A percentile compares a stretch with the other conserved stretches of the same genome.
Conservation (phyloP, 768 basidiomycete species). For the Leccinum variicolor region DNA sequence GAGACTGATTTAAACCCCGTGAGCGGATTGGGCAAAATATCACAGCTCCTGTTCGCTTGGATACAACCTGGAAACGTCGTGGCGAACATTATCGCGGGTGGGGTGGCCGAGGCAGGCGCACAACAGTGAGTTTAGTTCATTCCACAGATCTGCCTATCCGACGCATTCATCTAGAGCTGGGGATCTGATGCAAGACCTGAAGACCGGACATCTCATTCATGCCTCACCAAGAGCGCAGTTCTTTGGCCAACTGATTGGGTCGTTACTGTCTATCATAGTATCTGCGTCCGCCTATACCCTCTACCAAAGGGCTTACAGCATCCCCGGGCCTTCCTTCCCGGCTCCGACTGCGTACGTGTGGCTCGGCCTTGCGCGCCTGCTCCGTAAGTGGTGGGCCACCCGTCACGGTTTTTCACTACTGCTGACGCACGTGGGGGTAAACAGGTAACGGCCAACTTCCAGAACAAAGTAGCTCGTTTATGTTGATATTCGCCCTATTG, state of each 20-base stretch:
- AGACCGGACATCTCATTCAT: constrained; percentile 90
- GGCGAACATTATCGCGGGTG: constrained; percentile 97
- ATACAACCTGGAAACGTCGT: constrained; percentile 93
- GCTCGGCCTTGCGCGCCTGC: constrained; percentile 71
- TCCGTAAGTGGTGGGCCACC: constrained; percentile 48
- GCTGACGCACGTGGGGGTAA: constrained; percentile 9
- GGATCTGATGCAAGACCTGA: constrained; percentile 98
- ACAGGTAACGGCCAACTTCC: constrained; percentile 83
- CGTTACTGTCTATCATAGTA: constrained; percentile 81
- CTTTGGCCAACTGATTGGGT: constrained; percentile 90
- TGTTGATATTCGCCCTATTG: constrained; percentile 70
- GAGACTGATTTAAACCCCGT: constrained; percentile 95
- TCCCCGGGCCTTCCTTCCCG: constrained; percentile 93
- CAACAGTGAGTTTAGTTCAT: constrained; percentile 58
- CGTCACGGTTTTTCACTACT: neutral
- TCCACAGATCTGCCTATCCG: neutral
- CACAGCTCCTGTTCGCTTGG: constrained; percentile 91
- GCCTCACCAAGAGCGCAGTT: constrained; percentile 95
- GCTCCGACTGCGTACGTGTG: constrained; percentile 96
- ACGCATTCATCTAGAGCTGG: constrained; percentile 60
- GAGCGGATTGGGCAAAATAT: constrained; percentile 91
- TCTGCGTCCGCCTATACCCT: constrained; percentile 85
- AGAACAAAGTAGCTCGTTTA: constrained; percentile 68
- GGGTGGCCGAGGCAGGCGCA: constrained; percentile 95
- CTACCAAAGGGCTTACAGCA: constrained; percentile 82